Conservation (phyloP, 805 yeast genomes). For the Saturnispora zaruensis region DNA sequence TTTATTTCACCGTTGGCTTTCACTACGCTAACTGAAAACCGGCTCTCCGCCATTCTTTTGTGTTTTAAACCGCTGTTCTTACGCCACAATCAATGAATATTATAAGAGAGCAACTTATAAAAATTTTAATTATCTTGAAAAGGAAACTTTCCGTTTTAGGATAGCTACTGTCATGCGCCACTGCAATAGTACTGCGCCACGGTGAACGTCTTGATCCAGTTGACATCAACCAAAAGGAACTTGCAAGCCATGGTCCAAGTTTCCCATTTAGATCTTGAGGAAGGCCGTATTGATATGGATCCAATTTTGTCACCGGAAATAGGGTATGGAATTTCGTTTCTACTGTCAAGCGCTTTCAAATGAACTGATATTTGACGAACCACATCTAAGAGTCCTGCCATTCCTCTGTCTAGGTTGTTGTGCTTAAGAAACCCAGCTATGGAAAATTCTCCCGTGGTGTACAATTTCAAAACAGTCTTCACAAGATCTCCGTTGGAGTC, state of each 20-base stretch:
- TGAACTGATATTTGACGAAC: slow-evolving; percentile 42
- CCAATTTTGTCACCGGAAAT: slow-evolving; percentile 70
- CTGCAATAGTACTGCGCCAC: slow-evolving; percentile 29
- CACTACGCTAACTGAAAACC: neutral
- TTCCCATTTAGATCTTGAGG: slow-evolving; percentile 52
- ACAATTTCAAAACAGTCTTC: slow-evolving; percentile 44
- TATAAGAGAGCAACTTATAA: neutral
- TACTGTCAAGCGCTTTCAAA: slow-evolving; percentile 39
- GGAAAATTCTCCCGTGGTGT: slow-evolving; percentile 65
- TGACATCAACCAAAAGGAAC: slow-evolving; percentile 65
- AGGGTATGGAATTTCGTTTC: slow-evolving; percentile 62
- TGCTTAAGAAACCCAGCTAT: slow-evolving; percentile 64
- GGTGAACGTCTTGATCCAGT: slow-evolving; percentile 78
- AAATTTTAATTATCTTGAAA: slow-evolving; percentile 2
- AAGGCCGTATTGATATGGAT: slow-evolving; percentile 62
- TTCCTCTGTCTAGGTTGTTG: slow-evolving; percentile 68
- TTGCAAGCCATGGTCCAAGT: slow-evolving; percentile 92
- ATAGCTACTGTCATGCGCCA: neutral
- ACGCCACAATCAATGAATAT: neutral
- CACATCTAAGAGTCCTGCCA: slow-evolving; percentile 69
- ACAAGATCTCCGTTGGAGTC: slow-evolving; percentile 25
- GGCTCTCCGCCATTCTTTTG: neutral
- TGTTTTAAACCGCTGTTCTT: neutral
- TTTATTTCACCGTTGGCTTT: neutral
- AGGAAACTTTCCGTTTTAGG: neutral